Evolutionary conservation across 1,284 basidiomycete species (phyloP).

Genomic region (Phlebopus sp.): DNA sequence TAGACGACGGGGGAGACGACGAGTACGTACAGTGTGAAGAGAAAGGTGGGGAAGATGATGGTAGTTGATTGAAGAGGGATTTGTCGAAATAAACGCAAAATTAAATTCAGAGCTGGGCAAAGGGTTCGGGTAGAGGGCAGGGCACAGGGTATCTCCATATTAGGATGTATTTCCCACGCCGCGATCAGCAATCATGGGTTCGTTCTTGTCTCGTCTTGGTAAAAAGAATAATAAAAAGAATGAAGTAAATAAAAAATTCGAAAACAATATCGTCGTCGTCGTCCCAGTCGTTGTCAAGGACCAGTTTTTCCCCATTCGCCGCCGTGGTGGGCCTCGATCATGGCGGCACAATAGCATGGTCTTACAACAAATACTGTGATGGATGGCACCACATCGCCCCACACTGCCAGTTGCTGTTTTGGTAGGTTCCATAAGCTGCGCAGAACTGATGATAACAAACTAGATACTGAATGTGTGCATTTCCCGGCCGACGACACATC

Average conservation of each 20-base stretch:
- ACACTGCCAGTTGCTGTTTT: constrained; percentile 5
- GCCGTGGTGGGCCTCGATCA: background rate
- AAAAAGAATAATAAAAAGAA: constrained; percentile 11
- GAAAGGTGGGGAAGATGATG: constrained; percentile 40
- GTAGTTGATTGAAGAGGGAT: constrained; percentile 44
- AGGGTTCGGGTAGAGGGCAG: constrained; percentile 44
- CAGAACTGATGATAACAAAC: background rate
- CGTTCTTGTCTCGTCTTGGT: background rate
- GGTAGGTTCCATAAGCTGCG: constrained; percentile 4
- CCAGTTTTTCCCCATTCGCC: background rate
- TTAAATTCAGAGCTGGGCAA: constrained; percentile 50
- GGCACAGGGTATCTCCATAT: constrained; percentile 31
- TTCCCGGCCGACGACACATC: constrained; percentile 15
- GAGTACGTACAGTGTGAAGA: constrained; percentile 30
- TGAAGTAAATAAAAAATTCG: constrained; percentile 6
- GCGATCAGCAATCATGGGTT: constrained; percentile 12
- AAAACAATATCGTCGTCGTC: background rate
- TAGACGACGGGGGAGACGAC: constrained; percentile 30
- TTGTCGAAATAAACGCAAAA: constrained; percentile 45
- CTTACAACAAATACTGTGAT: background rate
- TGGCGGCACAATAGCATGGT: background rate
- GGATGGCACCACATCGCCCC: background rate
- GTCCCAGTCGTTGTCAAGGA: constrained; percentile 3
- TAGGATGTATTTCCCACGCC: constrained; percentile 22
- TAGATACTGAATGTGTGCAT: constrained; percentile 1